Evolutionary conservation across 805 yeast genomes (phyloP), one percentile per base, ranked within the genome.

Genomic region (Suhomyces sp.): DNA sequence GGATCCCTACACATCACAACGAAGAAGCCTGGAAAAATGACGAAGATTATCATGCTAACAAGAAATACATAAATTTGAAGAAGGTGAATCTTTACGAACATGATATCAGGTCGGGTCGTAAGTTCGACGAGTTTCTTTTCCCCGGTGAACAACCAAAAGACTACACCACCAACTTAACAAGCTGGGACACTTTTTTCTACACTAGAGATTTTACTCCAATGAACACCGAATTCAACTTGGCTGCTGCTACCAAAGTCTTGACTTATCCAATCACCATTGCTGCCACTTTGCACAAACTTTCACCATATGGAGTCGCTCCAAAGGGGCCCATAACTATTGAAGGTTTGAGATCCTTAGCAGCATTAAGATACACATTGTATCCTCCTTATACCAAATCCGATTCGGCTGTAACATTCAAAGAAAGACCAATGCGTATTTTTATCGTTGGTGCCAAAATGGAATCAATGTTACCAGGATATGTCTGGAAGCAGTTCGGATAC

Each of bases 221-320:
- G 98, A 97, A 94, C 70, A 88, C 97, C 4, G 97, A 92, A 70
- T 93, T 90, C 74, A 96, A 93, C 70, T 76, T 93, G 65, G 98
- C 98, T 1, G 96, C 96, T 4, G 92, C 91, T 33, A 90, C 98
- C 17, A 94, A 94, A 68, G 88, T 93, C 82, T 80, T 94, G 66
- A 88, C 96, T 50, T 94, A 90, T 70, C 99, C 99, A 44, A 72
- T 90, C 54, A 91, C 99, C 4, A 86, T 94, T 45, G 96, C 90
- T 6, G 82, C 96, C 1, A 70, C 90, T 6, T 69, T 94, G 60
- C 94, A 93, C 69, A 87, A 86, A 67, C 87, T 78, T 68, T 88
- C 97, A 0, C 97, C 98, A 2, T 92, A 92, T 69, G 76, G 81
- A 26, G 72, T 88, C 59, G 80, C 82, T 65, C 96, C 96, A 42